Percentiles rank a stretch among this genome's conserved stretches.
phyloP scores from a whole-genome alignment of 495 filamentous ascomycete genomes.

The Platismatia glauca region DNA sequence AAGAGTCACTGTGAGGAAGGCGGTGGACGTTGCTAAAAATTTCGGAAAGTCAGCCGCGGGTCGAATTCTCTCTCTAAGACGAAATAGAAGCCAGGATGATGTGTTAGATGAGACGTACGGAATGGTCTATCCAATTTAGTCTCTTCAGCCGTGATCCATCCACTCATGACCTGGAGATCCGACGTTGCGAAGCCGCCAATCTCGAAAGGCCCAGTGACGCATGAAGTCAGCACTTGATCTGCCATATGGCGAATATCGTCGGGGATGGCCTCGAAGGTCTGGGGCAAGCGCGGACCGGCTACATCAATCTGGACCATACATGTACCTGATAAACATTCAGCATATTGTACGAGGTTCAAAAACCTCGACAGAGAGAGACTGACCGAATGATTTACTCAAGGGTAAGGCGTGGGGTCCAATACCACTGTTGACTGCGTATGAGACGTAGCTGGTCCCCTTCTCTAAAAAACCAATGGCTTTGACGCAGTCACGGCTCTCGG shows the following conservation, averaged over 20 bases:
- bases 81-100: not conserved
- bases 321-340: not conserved
- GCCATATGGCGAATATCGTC: not conserved
- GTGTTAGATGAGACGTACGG: not conserved
- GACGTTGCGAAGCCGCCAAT: conserved; percentile 6
- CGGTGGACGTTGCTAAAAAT: not conserved
- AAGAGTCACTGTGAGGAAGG: conserved; percentile 3
- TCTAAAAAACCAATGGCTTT: not conserved
- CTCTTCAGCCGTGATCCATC: not conserved
- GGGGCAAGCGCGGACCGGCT: conserved; percentile 3
- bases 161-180: not conserved
- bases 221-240: not conserved
- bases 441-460: not conserved
- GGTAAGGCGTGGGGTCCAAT: not conserved
- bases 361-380: not conserved
- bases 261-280: not conserved
- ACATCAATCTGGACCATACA: conserved; percentile 5
- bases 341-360: not conserved
- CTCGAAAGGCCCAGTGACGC: not conserved
- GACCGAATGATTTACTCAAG: not conserved
- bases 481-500: not conserved
- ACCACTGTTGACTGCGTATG: not conserved
- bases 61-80: not conserved
- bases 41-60: not conserved
- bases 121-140: not conserved